Percentiles rank a stretch among this genome's conserved stretches.
Conservation (phyloP, 1,284 basidiomycete genomes). For the Microbotryum lychnidis-dioicae region DNA sequence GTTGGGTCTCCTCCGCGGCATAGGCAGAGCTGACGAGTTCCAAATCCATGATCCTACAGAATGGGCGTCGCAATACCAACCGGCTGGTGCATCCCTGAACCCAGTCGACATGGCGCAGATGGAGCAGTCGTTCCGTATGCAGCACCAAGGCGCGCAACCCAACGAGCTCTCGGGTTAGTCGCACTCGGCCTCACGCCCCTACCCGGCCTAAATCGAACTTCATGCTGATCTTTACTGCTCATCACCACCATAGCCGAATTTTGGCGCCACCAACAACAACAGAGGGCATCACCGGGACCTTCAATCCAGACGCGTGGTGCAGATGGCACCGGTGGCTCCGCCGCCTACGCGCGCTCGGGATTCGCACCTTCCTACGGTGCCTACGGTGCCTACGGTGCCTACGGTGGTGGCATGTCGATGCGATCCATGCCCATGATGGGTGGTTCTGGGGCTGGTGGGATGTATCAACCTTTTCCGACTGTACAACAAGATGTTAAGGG, state of each 20-base stretch:
- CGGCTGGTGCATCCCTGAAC: constrained; percentile 9
- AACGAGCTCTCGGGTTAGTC: constrained; percentile 21
- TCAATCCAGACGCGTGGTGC: not conserved
- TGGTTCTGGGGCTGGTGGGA: not conserved
- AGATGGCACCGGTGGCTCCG: not conserved
- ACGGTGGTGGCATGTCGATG: constrained; percentile 8
- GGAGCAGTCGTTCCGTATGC: constrained; percentile 27
- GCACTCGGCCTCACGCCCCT: not conserved
- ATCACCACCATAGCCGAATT: constrained; percentile 18
- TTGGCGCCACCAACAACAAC: constrained; percentile 14
- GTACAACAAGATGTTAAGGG: constrained; percentile 13
- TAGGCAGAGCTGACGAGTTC: too few species aligned
- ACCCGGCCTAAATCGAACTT: not conserved
- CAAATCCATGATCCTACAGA: constrained; percentile 4
- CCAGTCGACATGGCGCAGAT: constrained; percentile 24
- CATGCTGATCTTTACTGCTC: too few species aligned
- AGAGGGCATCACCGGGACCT: not conserved
- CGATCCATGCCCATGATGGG: constrained; percentile 5
- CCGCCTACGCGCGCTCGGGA: constrained; percentile 8
- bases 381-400: constrained; percentile 23
- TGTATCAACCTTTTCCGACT: not conserved
- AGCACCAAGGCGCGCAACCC: constrained; percentile 11
- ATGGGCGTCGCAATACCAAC: constrained; percentile 27
- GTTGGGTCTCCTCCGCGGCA: too few species aligned
- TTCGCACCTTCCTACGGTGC: constrained; percentile 27